Conservation (phyloP, 768 basidiomycete species). For the Coprinellus micaceus region DNA sequence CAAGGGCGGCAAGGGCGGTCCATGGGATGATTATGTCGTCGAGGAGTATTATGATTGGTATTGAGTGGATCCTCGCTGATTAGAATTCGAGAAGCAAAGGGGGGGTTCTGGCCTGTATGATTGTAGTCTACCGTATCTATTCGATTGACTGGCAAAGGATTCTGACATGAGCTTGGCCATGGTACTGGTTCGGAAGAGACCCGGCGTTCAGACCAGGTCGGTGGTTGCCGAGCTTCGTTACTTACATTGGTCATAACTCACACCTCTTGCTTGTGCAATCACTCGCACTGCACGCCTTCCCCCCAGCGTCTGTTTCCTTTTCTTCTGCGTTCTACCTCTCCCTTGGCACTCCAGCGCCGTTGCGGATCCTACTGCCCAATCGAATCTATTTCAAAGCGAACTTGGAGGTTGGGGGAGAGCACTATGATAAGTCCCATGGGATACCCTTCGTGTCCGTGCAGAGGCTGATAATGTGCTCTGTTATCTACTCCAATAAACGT, state of each 20-base stretch:
- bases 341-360: no score
- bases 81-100: neutral
- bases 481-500: slow-evolving; percentile 76
- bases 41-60: slow-evolving; percentile 6
- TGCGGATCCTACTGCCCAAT: no score
- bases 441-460: neutral
- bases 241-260: neutral
- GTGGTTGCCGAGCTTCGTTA: neutral
- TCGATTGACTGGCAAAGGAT: neutral
- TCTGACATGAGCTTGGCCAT: neutral
- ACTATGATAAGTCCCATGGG: slow-evolving; percentile 14
- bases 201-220: neutral
- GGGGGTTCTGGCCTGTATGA: no score
- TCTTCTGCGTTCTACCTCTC: neutral
- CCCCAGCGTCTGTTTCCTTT: neutral
- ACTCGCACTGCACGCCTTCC: neutral
- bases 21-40: slow-evolving; percentile 6
- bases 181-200: neutral
- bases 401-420: neutral
- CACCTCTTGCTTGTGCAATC: neutral
- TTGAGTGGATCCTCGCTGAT: neutral
- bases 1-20: neutral
- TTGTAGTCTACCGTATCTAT: neutral
- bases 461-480: slow-evolving; percentile 16
- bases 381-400: neutral